Base-by-base conservation (phyloP, 139 green algal species). In the Coelastrella sp. region DNA sequence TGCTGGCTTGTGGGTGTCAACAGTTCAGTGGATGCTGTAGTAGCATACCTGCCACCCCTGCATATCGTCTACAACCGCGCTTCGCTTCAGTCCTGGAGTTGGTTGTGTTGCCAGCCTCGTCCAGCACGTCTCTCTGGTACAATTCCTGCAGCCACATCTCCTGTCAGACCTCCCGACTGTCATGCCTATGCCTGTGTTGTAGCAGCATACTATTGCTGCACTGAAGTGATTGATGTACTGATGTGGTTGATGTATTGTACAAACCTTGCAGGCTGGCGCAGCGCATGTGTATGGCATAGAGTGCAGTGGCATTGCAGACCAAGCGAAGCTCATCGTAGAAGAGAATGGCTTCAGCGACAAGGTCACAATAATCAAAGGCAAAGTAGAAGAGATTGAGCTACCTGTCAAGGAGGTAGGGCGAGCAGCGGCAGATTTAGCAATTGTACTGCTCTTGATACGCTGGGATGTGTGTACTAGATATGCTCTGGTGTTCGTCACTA, bases 201-300 rank as follows among this genome's bases (percentile, higher is more conserved):
- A 47, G 32, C 32, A 47, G 61, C 61, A 71, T 71, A 10, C 8
- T 13, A 71, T 71, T 10, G 8, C 11, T 13, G 8, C 11, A 71
- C 61, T 19, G 61, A 19, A 71, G 11, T 71, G 10, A 71, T 19
- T 71, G 61, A 19, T 71, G 11, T 13, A 71, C 10, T 71, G 10
- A 19, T 71, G 10, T 71, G 61, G 61, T 10, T 13, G 8, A 71
- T 19, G 10, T 19, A 71, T 71, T 13, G 10, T 19, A 19, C 61
- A 19, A 19, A 13, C 11, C 61, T 13, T 90, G 32, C 94, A 98
- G 96, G 96, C 96, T 3, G 98, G 98, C 56, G 98, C 98, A 3
- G 94, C 91, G 90, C 95, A 97, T 32, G 98, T 99, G 68, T 99
- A 99, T 90, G 98, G 95, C 85, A 96, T 99, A 61, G 97, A 99